phyloP scores from a whole-genome alignment of 2,329 filamentous ascomycete species.

The Alternaria rosae region DNA sequence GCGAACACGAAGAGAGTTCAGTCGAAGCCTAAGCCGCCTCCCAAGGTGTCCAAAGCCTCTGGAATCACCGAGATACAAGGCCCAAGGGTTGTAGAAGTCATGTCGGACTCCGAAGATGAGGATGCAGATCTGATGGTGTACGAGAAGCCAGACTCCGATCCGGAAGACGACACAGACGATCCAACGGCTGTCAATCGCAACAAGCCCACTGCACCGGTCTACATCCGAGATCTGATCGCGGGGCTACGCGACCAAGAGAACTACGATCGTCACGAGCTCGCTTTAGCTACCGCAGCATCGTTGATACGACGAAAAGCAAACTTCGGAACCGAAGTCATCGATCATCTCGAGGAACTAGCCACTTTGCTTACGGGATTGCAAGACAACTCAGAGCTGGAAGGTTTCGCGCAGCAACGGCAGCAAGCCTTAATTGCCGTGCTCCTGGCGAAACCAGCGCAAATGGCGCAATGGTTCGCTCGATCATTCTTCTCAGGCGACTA shows the following conservation, averaged over 20 bases:
- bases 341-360: slow-evolving; percentile 83
- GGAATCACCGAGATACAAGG: slow-evolving; percentile 36
- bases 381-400: slow-evolving; percentile 78
- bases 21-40: slow-evolving; percentile 16
- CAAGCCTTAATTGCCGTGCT: slow-evolving; percentile 85
- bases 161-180: slow-evolving; percentile 92
- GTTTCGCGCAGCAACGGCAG: slow-evolving; percentile 77
- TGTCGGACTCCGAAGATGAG: slow-evolving; percentile 59
- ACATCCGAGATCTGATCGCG: slow-evolving; percentile 82
- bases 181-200: slow-evolving; percentile 84
- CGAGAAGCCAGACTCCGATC: slow-evolving; percentile 84
- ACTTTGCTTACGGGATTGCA: slow-evolving; percentile 79
- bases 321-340: slow-evolving; percentile 86
- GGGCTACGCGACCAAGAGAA: slow-evolving; percentile 83
- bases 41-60: slow-evolving; percentile 16
- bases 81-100: slow-evolving; percentile 60
- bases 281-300: slow-evolving; percentile 75
- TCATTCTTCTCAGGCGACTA: slow-evolving; percentile 93
- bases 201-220: slow-evolving; percentile 85
- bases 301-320: slow-evolving; percentile 88
- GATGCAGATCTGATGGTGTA: slow-evolving; percentile 77
- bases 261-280: slow-evolving; percentile 83
- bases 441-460: slow-evolving; percentile 74
- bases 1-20: neutral
- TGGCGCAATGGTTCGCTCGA: slow-evolving; percentile 84